A percentile compares a stretch with the other conserved stretches of the same genome.
These are phyloP conservation scores for Entonaema liquescens DNA, from an alignment of 495 filamentous ascomycete genomes.

Conservation along the genomic window DNA sequence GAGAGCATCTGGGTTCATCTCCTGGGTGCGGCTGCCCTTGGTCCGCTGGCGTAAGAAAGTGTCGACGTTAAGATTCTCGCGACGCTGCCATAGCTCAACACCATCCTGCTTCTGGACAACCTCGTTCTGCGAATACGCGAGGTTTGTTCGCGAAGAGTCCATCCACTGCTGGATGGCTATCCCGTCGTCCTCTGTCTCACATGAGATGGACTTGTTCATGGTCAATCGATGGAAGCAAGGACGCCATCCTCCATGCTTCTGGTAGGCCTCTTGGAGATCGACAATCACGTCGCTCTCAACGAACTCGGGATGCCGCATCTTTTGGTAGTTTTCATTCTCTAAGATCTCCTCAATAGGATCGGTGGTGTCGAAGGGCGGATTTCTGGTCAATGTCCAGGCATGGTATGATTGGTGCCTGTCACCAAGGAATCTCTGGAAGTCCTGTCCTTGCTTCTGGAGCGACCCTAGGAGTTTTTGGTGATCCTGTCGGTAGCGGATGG, in stretches of 20 bases:
- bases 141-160: slow-evolving; percentile 34
- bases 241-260: slow-evolving; percentile 46
- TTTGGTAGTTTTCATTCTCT: slow-evolving; percentile 35
- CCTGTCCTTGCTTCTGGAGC: slow-evolving; percentile 55
- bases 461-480: slow-evolving; percentile 48
- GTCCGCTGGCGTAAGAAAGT: slow-evolving; percentile 45
- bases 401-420: slow-evolving; percentile 57
- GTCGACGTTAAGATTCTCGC: slow-evolving; percentile 45
- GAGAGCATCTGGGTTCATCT: slow-evolving; percentile 31
- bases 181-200: slow-evolving; percentile 38
- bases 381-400: slow-evolving; percentile 51
- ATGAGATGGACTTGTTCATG: slow-evolving; percentile 30
- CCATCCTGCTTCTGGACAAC: slow-evolving; percentile 44
- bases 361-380: slow-evolving; percentile 36
- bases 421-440: slow-evolving; percentile 57
- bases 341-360: slow-evolving; percentile 37
- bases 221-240: slow-evolving; percentile 38
- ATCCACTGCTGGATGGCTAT: slow-evolving; percentile 46
- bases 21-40: slow-evolving; percentile 36
- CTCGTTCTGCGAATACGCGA: slow-evolving; percentile 42
- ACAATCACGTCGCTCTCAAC: slow-evolving; percentile 62
- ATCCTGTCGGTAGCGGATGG: slow-evolving; percentile 63
- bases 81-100: slow-evolving; percentile 44
- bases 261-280: slow-evolving; percentile 57
- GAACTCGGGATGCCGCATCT: slow-evolving; percentile 45